These are phyloP conservation scores for Linanthus parryae DNA, from an alignment of 148 eudicot genomes.

Conservation along the genomic window DNA sequence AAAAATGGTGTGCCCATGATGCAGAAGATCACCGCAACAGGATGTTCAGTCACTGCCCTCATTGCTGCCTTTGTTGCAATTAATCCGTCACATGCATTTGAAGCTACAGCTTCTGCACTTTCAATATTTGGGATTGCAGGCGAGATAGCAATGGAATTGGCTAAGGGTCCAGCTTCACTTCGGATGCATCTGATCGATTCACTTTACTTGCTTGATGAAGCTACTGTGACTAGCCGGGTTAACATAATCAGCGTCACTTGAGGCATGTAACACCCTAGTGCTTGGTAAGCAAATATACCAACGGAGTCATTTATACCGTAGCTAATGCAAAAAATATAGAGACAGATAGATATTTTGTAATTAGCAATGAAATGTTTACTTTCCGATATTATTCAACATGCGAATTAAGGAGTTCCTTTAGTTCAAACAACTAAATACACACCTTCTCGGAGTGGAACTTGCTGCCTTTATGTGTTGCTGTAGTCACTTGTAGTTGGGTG, in stretches of 20 bases:
- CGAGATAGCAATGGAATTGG: constrained; percentile 59
- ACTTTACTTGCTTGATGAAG: constrained; percentile 63
- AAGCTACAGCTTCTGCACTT: constrained; percentile 75
- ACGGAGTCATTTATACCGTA: no score
- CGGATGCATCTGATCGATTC: constrained; percentile 71
- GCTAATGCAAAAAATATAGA: no score
- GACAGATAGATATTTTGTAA: no score
- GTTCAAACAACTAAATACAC: no score
- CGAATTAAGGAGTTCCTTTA: no score
- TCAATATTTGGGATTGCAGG: constrained; percentile 73
- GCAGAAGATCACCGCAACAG: constrained; percentile 81
- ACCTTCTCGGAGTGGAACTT: no score
- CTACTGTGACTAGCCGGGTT: constrained; percentile 27
- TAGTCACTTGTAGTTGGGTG: no score
- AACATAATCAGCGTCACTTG: constrained; percentile 26
- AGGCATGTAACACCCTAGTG: no score
- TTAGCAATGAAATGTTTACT: no score
- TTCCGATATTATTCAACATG: no score
- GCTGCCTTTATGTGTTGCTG: no score
- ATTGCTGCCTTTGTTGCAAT: constrained; percentile 80
- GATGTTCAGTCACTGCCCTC: constrained; percentile 83
- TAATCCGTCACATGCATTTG: constrained; percentile 51
- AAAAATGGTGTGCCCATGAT: constrained; percentile 74
- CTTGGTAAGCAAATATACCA: no score
- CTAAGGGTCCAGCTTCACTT: constrained; percentile 84